Conservation (phyloP, 2,329 filamentous ascomycete genomes). For the Diplocarpon rosae region DNA sequence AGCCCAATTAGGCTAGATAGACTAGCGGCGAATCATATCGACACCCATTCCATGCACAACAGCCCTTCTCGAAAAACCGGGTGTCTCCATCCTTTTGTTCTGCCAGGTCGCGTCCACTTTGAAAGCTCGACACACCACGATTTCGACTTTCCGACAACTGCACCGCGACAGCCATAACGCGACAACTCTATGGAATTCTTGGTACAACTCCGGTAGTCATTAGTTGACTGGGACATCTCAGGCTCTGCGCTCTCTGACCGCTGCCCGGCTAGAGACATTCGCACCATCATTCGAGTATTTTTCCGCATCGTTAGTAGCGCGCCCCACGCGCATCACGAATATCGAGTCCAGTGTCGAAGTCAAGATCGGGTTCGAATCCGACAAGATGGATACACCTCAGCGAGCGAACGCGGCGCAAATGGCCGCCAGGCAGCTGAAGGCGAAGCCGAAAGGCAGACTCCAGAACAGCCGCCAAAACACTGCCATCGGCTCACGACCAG, state of each 20-base stretch:
- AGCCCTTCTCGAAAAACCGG: too few relatives aligned
- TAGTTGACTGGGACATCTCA: background rate
- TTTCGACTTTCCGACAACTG: background rate
- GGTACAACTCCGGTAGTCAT: constrained; percentile 1
- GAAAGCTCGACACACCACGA: too few relatives aligned
- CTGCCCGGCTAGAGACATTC: background rate
- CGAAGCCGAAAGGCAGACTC: constrained; percentile 10
- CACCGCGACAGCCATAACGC: too few relatives aligned
- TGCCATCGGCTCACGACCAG: background rate
- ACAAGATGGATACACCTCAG: constrained; percentile 18
- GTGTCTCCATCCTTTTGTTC: background rate
- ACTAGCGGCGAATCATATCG: too few relatives aligned
- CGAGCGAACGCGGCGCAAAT: constrained; percentile 27
- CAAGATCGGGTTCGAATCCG: background rate
- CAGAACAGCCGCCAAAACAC: constrained; percentile 3
- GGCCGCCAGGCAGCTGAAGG: constrained; percentile 24
- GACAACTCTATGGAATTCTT: background rate
- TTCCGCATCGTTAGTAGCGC: background rate
- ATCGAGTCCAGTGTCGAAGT: background rate
- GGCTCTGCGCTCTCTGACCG: background rate
- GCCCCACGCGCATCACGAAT: background rate
- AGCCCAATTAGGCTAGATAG: too few relatives aligned
- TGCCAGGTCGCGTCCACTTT: constrained; percentile 3
- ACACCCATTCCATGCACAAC: too few relatives aligned
- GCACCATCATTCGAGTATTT: background rate